phyloP scores from a whole-genome alignment of 192 early-diverging fungal species.

The Mortierella alpina region DNA sequence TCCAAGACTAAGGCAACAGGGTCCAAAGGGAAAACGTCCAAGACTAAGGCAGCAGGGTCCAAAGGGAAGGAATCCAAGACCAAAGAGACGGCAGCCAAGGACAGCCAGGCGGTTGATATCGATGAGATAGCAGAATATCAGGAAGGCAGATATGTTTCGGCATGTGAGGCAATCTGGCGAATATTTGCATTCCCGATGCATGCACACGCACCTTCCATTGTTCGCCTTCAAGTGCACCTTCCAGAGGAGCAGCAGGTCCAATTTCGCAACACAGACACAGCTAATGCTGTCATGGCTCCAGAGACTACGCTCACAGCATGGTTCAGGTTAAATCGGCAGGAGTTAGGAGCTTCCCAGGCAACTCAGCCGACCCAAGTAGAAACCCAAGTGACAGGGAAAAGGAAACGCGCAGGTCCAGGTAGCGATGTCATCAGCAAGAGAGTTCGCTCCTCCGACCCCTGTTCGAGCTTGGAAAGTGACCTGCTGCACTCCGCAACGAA shows the following conservation, averaged over 20 bases:
- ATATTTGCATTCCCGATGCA: conserved; percentile 42
- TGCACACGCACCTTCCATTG: not conserved
- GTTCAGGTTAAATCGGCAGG: conserved; percentile 9
- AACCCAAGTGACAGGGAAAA: no score
- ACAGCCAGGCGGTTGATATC: not conserved
- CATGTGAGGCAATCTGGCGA: conserved; percentile 37
- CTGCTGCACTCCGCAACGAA: no score
- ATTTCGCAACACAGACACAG: not conserved
- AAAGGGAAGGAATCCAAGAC: not conserved
- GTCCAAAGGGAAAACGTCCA: no score
- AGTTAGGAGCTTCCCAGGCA: not conserved
- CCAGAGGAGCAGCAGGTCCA: not conserved
- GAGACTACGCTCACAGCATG: conserved; percentile 5
- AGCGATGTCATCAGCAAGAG: no score
- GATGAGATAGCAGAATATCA: not conserved
- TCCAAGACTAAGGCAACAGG: no score
- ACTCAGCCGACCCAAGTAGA: no score
- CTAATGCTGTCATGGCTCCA: not conserved
- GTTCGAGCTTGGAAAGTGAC: no score
- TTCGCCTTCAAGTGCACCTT: not conserved
- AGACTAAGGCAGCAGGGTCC: not conserved
- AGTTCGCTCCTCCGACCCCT: no score
- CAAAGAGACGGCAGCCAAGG: no score
- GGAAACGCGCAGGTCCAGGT: no score
- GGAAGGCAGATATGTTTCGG: conserved; percentile 22